phyloP scores from a whole-genome alignment of 192 early-diverging fungal genomes.

The Radiomyces spectabilis region DNA sequence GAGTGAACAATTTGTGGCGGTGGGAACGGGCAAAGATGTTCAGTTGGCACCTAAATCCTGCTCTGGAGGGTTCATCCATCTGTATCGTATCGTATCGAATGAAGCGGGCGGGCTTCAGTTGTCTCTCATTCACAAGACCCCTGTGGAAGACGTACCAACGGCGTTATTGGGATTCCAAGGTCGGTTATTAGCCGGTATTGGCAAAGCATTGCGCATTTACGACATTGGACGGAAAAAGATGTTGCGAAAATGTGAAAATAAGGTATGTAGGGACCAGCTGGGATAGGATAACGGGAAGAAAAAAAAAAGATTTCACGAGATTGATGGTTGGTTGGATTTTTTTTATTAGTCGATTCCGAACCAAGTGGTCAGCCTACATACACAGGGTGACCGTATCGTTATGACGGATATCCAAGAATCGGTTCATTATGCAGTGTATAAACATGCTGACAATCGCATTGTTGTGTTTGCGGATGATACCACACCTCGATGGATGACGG shows the following conservation, averaged over 20 bases:
- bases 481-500: slow-evolving; percentile 79
- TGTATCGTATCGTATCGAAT: slow-evolving; percentile 58
- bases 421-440: slow-evolving; percentile 68
- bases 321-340: not conserved
- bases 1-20: slow-evolving; percentile 51
- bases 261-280: no score
- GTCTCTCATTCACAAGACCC: slow-evolving; percentile 84
- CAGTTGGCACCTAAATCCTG: slow-evolving; percentile 60
- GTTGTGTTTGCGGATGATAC: slow-evolving; percentile 91
- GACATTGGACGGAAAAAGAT: slow-evolving; percentile 87
- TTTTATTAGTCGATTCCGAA: slow-evolving; percentile 57
- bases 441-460: slow-evolving; percentile 70
- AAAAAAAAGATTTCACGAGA: no score
- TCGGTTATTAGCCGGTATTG: slow-evolving; percentile 80
- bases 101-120: slow-evolving; percentile 48
- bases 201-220: slow-evolving; percentile 83
- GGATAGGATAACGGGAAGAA: no score
- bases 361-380: slow-evolving; percentile 61
- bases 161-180: slow-evolving; percentile 85
- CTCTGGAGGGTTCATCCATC: slow-evolving; percentile 61
- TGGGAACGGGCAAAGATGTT: slow-evolving; percentile 77
- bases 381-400: slow-evolving; percentile 77
- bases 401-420: slow-evolving; percentile 88
- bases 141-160: slow-evolving; percentile 76
- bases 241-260: slow-evolving; percentile 84